phyloP scores from a whole-genome alignment of 495 filamentous ascomycete species.

The Penicillium samsonianum region DNA sequence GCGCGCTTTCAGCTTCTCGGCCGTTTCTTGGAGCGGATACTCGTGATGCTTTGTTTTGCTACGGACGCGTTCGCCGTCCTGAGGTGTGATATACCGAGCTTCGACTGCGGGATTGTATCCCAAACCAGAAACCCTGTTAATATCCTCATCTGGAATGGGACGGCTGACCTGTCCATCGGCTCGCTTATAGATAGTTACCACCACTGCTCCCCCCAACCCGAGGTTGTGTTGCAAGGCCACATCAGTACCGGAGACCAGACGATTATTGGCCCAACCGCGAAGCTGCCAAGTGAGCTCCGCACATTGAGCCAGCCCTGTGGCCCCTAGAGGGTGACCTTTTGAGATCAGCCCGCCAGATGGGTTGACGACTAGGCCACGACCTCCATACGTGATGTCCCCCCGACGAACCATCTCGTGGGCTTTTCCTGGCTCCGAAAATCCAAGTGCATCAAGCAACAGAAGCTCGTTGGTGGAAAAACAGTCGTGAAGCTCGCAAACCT shows the following conservation, averaged over 20 bases:
- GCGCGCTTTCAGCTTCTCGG: slow-evolving; percentile 21
- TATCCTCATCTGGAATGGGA: slow-evolving; percentile 47
- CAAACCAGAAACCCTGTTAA: slow-evolving; percentile 56
- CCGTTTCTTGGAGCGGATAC: slow-evolving; percentile 24
- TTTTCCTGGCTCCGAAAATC: slow-evolving; percentile 71
- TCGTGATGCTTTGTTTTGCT: slow-evolving; percentile 27
- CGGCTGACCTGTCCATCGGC: slow-evolving; percentile 61
- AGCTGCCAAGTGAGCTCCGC: slow-evolving; percentile 95
- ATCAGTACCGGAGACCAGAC: slow-evolving; percentile 63
- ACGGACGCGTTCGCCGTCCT: slow-evolving; percentile 30
- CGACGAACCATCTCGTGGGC: slow-evolving; percentile 86
- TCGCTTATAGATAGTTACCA: slow-evolving; percentile 76
- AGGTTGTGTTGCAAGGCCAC: slow-evolving; percentile 83
- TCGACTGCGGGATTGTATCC: slow-evolving; percentile 87
- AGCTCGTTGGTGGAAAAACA: slow-evolving; percentile 96
- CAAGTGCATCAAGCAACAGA: slow-evolving; percentile 78
- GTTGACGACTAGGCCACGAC: slow-evolving; percentile 74
- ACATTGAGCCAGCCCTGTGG: slow-evolving; percentile 89
- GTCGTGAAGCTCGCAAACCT: slow-evolving; percentile 89
- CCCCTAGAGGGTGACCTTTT: slow-evolving; percentile 92
- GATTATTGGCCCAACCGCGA: slow-evolving; percentile 90
- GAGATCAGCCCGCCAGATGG: slow-evolving; percentile 89
- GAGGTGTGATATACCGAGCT: slow-evolving; percentile 42
- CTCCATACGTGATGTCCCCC: slow-evolving; percentile 91
- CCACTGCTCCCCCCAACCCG: slow-evolving; percentile 79